Percentiles rank a stretch among this genome's conserved stretches.
Evolutionary conservation across 2,329 filamentous ascomycete species (phyloP).

Genomic region (Neospermospora avenae): DNA sequence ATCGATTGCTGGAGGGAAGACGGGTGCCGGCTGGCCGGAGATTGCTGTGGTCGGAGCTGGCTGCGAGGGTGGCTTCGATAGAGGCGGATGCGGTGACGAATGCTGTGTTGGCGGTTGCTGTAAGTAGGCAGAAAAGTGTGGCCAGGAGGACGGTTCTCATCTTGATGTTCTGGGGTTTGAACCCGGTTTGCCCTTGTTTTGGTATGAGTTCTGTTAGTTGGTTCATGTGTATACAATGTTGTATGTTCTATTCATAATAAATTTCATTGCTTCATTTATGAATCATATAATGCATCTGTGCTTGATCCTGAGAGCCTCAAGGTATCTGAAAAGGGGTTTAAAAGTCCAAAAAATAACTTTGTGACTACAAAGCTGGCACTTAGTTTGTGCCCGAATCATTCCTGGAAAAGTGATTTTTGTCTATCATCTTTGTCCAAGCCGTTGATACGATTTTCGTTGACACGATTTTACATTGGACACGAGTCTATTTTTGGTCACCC

Average conservation of each 20-base stretch:
- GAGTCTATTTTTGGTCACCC: too few species aligned
- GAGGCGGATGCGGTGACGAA: background rate
- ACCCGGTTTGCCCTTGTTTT: background rate
- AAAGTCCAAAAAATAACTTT: background rate
- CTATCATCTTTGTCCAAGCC: background rate
- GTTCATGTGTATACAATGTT: too few species aligned
- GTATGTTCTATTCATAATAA: background rate
- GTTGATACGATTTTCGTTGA: background rate
- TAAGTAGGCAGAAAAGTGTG: background rate
- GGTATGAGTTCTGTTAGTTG: background rate
- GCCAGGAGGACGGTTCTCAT: background rate
- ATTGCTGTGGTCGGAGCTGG: background rate
- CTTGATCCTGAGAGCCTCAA: background rate
- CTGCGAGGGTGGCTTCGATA: background rate
- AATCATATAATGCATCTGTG: background rate
- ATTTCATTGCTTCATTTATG: background rate
- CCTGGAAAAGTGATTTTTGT: background rate
- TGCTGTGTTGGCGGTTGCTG: background rate
- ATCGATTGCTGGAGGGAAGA: background rate
- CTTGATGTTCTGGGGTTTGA: background rate
- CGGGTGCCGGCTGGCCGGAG: background rate
- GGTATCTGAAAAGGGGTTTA: background rate
- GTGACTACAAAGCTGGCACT: background rate
- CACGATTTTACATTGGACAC: too few species aligned
- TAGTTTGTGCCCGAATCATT: background rate